These are phyloP conservation scores for Tetrapisispora phaffii DNA, from an alignment of 805 yeast species.

Conservation along the genomic window DNA sequence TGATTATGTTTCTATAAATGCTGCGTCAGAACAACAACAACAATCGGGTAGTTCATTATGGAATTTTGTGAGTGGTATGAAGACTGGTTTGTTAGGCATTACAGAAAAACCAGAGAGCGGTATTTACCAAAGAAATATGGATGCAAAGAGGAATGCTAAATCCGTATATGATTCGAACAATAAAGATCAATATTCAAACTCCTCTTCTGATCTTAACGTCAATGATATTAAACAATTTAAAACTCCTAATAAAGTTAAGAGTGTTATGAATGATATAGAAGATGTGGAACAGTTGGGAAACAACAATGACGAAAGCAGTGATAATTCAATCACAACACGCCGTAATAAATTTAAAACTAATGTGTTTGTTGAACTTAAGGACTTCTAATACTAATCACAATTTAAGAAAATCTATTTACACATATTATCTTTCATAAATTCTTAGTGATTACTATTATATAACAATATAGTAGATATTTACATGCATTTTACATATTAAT, in stretches of 20 bases:
- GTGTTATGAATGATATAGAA: not conserved
- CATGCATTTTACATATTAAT: not conserved
- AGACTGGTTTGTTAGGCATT: slow-evolving; percentile 32
- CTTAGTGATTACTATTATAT: not conserved
- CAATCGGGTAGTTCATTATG: slow-evolving; percentile 30
- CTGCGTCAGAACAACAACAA: not conserved
- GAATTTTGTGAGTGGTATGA: slow-evolving; percentile 44
- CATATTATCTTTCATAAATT: not conserved
- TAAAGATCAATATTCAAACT: not conserved
- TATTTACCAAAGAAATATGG: not conserved
- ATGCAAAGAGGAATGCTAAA: not conserved
- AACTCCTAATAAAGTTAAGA: not conserved
- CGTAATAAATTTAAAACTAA: not conserved
- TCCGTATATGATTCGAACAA: not conserved
- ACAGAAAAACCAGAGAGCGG: slow-evolving; percentile 22
- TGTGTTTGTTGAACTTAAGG: slow-evolving; percentile 7
- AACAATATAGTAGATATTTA: not conserved
- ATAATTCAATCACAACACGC: not conserved
- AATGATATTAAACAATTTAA: slow-evolving; percentile 1
- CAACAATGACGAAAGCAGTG: not conserved
- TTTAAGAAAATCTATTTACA: not conserved
- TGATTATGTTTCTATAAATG: not conserved
- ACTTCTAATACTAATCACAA: not conserved
- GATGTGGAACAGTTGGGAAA: not conserved
- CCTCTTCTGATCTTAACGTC: not conserved